Evolutionary conservation across 495 filamentous ascomycete species (phyloP), one percentile per base, ranked within the genome.

Genomic region (Lasiosphaeris hirsuta): DNA sequence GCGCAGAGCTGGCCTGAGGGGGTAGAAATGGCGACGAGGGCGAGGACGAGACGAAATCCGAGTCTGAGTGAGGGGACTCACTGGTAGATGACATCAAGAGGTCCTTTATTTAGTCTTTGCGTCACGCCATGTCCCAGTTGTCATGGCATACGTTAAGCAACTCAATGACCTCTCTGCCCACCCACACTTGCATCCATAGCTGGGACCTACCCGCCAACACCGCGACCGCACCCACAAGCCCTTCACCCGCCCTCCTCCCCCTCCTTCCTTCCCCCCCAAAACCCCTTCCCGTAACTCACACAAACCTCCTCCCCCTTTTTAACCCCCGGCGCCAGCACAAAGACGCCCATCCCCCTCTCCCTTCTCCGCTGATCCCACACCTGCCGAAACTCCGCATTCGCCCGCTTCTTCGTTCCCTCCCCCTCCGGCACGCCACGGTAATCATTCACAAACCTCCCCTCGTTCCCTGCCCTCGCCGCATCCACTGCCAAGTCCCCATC

Each of bases 381-480:
- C 43, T 78, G 82, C 19, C 71, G 71, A 58, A 89, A 88, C 67
- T 88, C 85, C 13, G 81, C 81, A 65, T 87, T 87, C 1, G 84
- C 72, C 10, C 74, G 59, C 34, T 65, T 67, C 23, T 65, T 50
- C 40, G 23, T 60, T 3, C 34, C 43, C 3, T 10, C 53, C 17
- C 34, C 39, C 11, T 37, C 46, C 10, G 69, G 68, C 4, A 90
- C 75, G 1, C 87, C 86, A 14, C 88, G 78, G 60, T 87, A 91
- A 68, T 91, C 88, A 62, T 91, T 91, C 35, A 87, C 76, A 66
- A 87, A 90, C 9, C 88, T 70, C 3, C 82, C 86, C 69, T 90
- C 88, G 60, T 88, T 90, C 4, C 87, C 87, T 43, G 64, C 66
- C 10, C 65, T 72, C 7, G 67, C 74, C 3, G 86, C 88, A 64